Base-by-base conservation (phyloP, 345 rosid species). In the Litchi chinensis region DNA sequence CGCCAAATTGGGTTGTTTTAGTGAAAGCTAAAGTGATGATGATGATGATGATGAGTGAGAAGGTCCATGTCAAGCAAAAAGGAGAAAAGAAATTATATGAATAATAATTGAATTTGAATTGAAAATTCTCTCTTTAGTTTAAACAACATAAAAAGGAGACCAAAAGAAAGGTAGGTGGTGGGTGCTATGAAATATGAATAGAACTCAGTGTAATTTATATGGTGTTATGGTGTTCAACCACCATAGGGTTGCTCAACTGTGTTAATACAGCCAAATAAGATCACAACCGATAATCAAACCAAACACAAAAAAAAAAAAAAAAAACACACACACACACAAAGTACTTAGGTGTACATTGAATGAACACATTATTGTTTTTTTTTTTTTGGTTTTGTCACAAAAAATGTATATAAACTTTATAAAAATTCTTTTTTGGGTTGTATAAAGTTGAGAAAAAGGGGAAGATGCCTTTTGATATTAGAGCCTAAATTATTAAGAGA, bases 1-100 rank as follows among this genome's bases (percentile, higher is more conserved):
- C 4, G 13, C 57, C 5, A 54, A 9, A 59, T 59, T n/a, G 22
- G 65, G 65, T 22, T 60, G 21, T 67, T 18, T 67, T 18, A 74
- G 77, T 64, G 77, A 75, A 75, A 65, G 71, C 18, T 7, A 13
- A 15, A 28, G 52, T 50, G 1, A 67, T n/a, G 65, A 66, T 76
- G 50, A 37, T 40, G 64, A 39, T 59, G 39, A 71, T 74, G 54
- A 52, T n/a, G n/a, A 1, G 26, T 57, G 66, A 65, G 52, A 52
- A 52, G 71, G 79, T 4, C 39, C 52, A 39, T 21, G 54, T n/a
- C 65, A 66, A 52, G 71, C 11, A 39, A 65, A 76, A 67, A 40
- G 21, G 8, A 21, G 18, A 9, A 52, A 12, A 75, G 39, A 65
- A 15, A 16, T 43, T 7, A 8, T 6, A 65, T 19, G 41, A 65